Evolutionary conservation across 441 rosid species (phyloP).

Genomic region (Adansonia rubrostipa): DNA sequence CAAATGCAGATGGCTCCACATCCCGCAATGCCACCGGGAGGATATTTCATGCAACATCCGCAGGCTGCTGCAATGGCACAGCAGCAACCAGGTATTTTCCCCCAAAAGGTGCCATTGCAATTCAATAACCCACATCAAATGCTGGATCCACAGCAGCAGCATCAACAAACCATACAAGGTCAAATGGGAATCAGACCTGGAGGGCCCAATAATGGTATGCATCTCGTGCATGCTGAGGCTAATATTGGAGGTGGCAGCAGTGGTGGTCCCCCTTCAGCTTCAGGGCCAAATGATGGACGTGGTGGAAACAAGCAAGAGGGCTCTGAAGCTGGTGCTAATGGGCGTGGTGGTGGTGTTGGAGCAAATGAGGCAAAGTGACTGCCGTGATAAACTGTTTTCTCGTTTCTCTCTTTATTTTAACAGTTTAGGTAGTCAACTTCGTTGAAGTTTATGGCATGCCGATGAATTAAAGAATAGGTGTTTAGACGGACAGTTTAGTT

Average conservation of each 20-base stretch:
- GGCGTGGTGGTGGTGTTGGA: constrained; percentile 57
- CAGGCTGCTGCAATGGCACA: constrained; percentile 70
- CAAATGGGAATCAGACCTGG: constrained; percentile 86
- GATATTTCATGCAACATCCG: constrained; percentile 86
- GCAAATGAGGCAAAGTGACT: constrained; percentile 60
- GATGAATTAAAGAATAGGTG: constrained; percentile 22
- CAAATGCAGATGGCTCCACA: constrained; percentile 78
- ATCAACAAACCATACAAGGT: constrained; percentile 68
- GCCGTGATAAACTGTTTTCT: too few species aligned
- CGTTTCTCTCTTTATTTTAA: constrained; percentile 26
- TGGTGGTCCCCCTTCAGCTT: constrained; percentile 42
- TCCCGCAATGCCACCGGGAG: constrained; percentile 75
- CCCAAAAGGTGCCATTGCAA: constrained; percentile 74
- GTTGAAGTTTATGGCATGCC: constrained; percentile 25
- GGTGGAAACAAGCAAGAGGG: constrained; percentile 67
- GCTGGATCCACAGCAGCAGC: constrained; percentile 71
- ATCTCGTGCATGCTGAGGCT: constrained; percentile 61
- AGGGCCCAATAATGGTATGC: constrained; percentile 67
- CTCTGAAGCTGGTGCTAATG: constrained; percentile 61
- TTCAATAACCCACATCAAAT: constrained; percentile 75
- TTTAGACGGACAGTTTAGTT: constrained; percentile 15
- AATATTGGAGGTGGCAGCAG: constrained; percentile 52
- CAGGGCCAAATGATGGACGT: constrained; percentile 44
- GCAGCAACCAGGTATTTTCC: constrained; percentile 62
- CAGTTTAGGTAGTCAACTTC: constrained; percentile 39